Base-by-base conservation (phyloP, 441 rosid species). In the Kokia cookei region DNA sequence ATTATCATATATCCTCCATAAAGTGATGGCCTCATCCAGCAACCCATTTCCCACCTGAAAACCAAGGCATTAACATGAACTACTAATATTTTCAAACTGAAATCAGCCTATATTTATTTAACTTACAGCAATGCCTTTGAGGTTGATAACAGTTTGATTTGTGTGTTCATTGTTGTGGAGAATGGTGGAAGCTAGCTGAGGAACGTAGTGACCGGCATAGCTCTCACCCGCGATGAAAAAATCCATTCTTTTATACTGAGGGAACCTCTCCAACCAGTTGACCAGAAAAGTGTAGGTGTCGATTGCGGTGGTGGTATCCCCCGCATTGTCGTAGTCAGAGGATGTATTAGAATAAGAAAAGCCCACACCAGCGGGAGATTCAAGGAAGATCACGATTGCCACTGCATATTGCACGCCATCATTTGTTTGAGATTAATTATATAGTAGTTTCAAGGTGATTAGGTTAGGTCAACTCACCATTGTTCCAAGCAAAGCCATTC, bases 151-250 rank as follows among this genome's bases (percentile, higher is more conserved):
- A 13, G 77, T 75, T 7, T 65, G 54, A 8, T 74, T 78, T 5
- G 71, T 27, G 62, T 54, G 72, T 10, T 76, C 60, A 76, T 74
- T 80, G 70, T 74, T 51, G 27, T 3, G 37, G 4, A 82, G 77
- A 67, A 82, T 55, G 43, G 80, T 74, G 53, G 74, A 40, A 0
- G 84, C 84, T 1, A 81, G 80, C 71, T 84, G 84, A 57, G 86
- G 84, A 15, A 73, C 83, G 8, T 79, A 84, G 59, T 84, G 84
- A 2, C 86, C 83, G 3, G 80, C 83, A 40, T 77, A 84, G 59
- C 87, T 83, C 81, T 83, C 86, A 7, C 83, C 83, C 0, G 83
- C 5, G 2, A 84, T 81, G 73, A 42, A 84, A 13, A 81, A 84
- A 62, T 81, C 84, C 6, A 77, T 65, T 40, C 40, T 47, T 60